phyloP scores from a whole-genome alignment of 2,329 filamentous ascomycete species.

The Paraphoma sp. region DNA sequence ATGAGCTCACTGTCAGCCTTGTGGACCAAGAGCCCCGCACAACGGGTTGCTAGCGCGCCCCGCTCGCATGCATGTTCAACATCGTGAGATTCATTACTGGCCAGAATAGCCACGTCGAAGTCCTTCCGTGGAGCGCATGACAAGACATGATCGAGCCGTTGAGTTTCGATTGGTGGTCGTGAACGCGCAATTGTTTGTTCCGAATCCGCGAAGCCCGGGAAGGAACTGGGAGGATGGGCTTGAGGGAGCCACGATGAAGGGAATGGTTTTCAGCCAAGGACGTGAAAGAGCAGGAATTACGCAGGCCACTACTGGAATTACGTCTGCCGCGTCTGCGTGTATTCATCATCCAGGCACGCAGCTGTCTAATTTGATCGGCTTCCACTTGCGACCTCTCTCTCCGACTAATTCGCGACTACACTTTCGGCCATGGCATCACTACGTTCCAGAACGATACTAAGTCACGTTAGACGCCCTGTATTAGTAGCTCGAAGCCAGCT shows the following conservation, averaged over 20 bases:
- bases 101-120: not conserved
- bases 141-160: not conserved
- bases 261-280: conserved; percentile 9
- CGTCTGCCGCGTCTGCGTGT: conserved; percentile 1
- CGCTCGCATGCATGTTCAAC: not conserved
- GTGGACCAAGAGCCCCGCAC: conserved; percentile 1
- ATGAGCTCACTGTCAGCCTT: not conserved
- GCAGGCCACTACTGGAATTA: conserved; percentile 5
- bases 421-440: conserved; percentile 15
- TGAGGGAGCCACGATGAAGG: not conserved
- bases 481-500: conserved; percentile 7
- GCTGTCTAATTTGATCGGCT: not conserved
- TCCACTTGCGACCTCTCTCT: not conserved
- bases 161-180: not conserved
- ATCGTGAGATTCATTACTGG: conserved; percentile 1
- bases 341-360: too few relatives aligned
- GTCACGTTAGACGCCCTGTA: conserved; percentile 11
- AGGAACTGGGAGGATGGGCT: not conserved
- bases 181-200: not conserved
- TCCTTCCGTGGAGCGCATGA: not conserved
- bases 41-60: not conserved
- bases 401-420: not conserved
- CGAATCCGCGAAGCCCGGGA: not conserved
- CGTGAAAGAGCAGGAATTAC: conserved; percentile 6
- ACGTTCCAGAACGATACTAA: conserved; percentile 8